Evolutionary conservation across 805 yeast genomes (phyloP), one percentile per base, ranked within the genome.

Genomic region (Candida hispaniensis): DNA sequence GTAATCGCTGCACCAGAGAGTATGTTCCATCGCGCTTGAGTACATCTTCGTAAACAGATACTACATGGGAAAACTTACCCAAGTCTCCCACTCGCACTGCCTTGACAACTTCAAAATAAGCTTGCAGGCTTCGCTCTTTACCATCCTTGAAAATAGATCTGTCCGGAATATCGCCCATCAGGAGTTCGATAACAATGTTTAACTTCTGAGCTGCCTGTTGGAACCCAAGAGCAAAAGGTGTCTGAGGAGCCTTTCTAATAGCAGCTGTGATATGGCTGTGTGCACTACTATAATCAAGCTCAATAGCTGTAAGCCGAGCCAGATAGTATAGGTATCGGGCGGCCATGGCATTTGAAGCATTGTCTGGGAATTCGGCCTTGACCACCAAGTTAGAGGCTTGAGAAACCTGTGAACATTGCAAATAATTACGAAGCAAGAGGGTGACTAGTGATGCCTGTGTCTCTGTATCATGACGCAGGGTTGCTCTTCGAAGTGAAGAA

Each of bases 121-220:
- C 94, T 42, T 64, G 67, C 41, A 85, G 66, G 44, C 71, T 73
- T 49, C 74, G 60, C 28, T 63, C 60, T 10, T 71, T 60, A 50
- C 80, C 79, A 16, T 25, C 26, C 47, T 73, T 71, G 66, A 91
- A 91, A 21, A 72, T 70, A 30, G 83, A 67, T 45, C 93, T 66
- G 49, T 83, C 94, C 11, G 98, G 98, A 46, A 91, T 78, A 49
- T 91, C 98, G 40, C 99, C 98, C 73, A 88, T 86, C 49, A 91
- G 71, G 51, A 91, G 66, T 60, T 91, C 95, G 48, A 91, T 81
- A 41, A 86, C 68, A 43, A 88, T 79, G 52, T 74, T 79, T 47
- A 91, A 69, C 61, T 91, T 91, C 46, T 86, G 75, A 3, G 95
- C 91, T 34, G 80, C 73, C 59, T 86, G 94, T 44, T 85, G 57